Conservation (phyloP, 768 basidiomycete species). For the Collybia sordida region DNA sequence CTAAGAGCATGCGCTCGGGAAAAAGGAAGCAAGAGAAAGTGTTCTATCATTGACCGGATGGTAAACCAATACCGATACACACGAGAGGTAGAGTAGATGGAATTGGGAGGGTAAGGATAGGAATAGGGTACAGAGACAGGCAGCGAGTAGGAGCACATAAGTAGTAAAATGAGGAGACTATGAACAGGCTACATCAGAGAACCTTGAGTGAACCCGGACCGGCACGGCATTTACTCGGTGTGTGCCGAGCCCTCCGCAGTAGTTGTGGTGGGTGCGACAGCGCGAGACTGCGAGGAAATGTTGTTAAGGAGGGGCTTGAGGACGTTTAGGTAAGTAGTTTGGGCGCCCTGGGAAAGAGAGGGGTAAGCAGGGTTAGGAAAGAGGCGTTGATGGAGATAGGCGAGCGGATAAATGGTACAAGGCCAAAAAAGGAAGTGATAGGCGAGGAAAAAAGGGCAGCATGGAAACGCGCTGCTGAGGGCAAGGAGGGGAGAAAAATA, state of each 20-base stretch:
- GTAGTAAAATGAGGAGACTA: not conserved
- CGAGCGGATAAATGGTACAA: not conserved
- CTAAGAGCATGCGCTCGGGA: too few species aligned
- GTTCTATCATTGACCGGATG: too few species aligned
- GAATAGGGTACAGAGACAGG: not conserved
- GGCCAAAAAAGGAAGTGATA: constrained; percentile 5
- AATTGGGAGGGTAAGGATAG: not conserved
- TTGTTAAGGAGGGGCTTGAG: constrained; percentile 81
- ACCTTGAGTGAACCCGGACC: too few species aligned
- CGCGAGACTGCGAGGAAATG: constrained; percentile 43
- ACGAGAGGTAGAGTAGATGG: not conserved
- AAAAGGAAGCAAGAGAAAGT: too few species aligned
- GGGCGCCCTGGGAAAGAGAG: constrained; percentile 65
- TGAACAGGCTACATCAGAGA: not conserved
- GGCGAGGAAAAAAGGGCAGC: constrained; percentile 16
- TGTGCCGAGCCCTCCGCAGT: constrained; percentile 46
- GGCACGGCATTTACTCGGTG: constrained; percentile 8
- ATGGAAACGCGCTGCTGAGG: not conserved
- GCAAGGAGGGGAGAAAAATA: not conserved
- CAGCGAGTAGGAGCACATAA: not conserved
- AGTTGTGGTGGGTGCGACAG: constrained; percentile 46
- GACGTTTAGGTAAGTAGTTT: constrained; percentile 71
- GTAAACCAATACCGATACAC: too few species aligned
- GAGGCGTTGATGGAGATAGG: not conserved
- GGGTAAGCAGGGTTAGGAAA: not conserved